Percentiles rank a stretch among this genome's conserved stretches.
Conservation (phyloP, 805 yeast species). For the Candida patagonica region DNA sequence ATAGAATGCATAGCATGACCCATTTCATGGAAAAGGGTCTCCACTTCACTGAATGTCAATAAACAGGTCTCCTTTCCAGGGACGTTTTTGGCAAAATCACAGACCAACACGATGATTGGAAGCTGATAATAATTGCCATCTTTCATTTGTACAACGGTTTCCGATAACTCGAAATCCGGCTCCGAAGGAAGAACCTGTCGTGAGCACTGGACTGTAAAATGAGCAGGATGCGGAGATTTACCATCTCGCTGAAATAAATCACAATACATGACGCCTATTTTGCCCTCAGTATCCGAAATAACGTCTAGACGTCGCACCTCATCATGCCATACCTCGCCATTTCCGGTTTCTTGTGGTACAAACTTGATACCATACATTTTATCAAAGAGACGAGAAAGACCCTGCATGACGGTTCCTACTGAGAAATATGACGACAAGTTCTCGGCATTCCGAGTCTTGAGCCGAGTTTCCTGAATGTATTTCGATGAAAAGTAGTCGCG, state of each 20-base stretch:
- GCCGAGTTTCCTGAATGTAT: conserved; percentile 20
- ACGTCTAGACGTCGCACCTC: conserved; percentile 80
- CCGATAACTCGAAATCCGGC: conserved; percentile 4
- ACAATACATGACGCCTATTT: conserved; percentile 75
- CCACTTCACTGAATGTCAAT: conserved; percentile 68
- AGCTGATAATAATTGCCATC: conserved; percentile 53
- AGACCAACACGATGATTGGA: conserved; percentile 83
- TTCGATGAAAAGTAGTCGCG: conserved; percentile 54
- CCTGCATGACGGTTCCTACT: conserved; percentile 77
- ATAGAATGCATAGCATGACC: conserved; percentile 98
- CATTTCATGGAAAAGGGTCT: conserved; percentile 95
- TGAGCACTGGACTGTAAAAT: conserved; percentile 93
- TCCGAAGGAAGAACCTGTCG: conserved; percentile 42
- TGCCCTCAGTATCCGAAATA: conserved; percentile 49
- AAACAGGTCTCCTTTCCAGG: conserved; percentile 39
- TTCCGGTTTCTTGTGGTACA: conserved; percentile 49
- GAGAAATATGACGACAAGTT: conserved; percentile 64
- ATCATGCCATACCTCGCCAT: conserved; percentile 82
- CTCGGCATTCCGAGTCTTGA: conserved; percentile 29
- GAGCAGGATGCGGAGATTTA: conserved; percentile 82
- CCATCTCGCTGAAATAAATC: conserved; percentile 75
- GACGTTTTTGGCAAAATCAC: conserved; percentile 52
- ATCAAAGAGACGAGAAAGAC: conserved; percentile 62
- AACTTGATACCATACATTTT: conserved; percentile 69
- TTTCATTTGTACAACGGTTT: conserved; percentile 7